Conservation (phyloP, 257 asterid genomes). For the Schizonepeta tenuifolia region DNA sequence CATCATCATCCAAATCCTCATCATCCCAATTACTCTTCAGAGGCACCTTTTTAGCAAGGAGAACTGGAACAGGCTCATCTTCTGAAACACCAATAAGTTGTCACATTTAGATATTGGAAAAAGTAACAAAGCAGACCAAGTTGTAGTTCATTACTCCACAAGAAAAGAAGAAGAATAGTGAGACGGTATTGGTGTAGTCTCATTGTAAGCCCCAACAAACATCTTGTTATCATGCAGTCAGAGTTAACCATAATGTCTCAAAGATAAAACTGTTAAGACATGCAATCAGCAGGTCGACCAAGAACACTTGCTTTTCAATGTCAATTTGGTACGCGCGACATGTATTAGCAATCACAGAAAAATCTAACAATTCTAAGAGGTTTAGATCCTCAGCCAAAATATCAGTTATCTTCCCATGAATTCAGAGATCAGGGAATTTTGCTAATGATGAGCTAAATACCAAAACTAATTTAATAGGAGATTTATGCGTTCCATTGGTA, state of each 20-base stretch:
- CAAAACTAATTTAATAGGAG: not conserved
- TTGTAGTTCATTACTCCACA: not conserved
- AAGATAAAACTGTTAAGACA: not conserved
- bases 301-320: not conserved
- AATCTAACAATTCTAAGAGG: not conserved
- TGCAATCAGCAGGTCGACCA: conserved; percentile 1
- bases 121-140: not conserved
- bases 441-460: not conserved
- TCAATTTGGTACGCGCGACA: conserved; percentile 11
- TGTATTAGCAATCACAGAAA: not conserved
- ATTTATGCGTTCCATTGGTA: not conserved
- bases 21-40: conserved; percentile 77
- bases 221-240: not conserved
- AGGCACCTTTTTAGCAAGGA: conserved; percentile 54
- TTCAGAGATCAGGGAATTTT: not conserved
- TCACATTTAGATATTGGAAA: conserved; percentile 13
- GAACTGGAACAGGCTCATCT: conserved; percentile 65
- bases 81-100: conserved; percentile 50
- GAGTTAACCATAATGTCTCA: not conserved
- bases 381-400: conserved; percentile 9
- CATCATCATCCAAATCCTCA: conserved; percentile 76
- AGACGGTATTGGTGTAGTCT: no score
- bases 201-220: no score
- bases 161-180: no score
- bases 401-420: not conserved